Evolutionary conservation across 2,329 filamentous ascomycete species (phyloP), one percentile per base, ranked within the genome.

Genomic region (Fusarium fracticaudum): DNA sequence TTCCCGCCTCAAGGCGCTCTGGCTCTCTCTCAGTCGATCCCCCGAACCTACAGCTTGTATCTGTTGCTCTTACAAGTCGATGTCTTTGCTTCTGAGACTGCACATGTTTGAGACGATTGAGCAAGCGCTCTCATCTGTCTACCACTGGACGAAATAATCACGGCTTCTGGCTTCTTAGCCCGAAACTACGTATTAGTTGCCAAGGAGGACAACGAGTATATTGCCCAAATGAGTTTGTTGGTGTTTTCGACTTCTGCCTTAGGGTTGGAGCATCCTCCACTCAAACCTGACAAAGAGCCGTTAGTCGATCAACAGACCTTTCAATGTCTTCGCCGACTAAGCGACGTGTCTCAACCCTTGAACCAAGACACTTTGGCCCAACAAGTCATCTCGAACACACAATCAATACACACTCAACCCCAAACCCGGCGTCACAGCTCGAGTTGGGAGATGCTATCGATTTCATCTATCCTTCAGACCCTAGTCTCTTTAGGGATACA

Each of bases 11-110:
- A 45, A 20, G 12, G 24, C 44, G 8, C 24, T 45, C 13, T 26
- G 33, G 14, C 24, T 14, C 24, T 14, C 12, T 45, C 44, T n/a
- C 9, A 45, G 44, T 45, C 24, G 24, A 26, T 14, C 26, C 24
- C 17, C 18, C 18, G 24, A 45, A 0, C 24, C 40, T 0, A 15
- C 13, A n/a, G 22, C 40, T n/a, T 41, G 22, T n/a, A 0, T 6
- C 13, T 41, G 22, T 41, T 41, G 33, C 14, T 41, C 40, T 14
- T 15, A n/a, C 40, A 10, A 15, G 40, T 41, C 8, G 13, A n/a
- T n/a, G 5, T 41, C 13, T 41, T 9, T 1, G 15, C 8, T 12
- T 10, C 8, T 4, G 12, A 26, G 24, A 26, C 18, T 26, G 10
- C 26, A 4, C 0, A 20, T 26, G 5, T 20, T 45, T 26, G 17